Percentiles rank a stretch among this genome's conserved stretches.
Evolutionary conservation across 1,284 basidiomycete species (phyloP).

Genomic region (Heterobasidion occidentale): DNA sequence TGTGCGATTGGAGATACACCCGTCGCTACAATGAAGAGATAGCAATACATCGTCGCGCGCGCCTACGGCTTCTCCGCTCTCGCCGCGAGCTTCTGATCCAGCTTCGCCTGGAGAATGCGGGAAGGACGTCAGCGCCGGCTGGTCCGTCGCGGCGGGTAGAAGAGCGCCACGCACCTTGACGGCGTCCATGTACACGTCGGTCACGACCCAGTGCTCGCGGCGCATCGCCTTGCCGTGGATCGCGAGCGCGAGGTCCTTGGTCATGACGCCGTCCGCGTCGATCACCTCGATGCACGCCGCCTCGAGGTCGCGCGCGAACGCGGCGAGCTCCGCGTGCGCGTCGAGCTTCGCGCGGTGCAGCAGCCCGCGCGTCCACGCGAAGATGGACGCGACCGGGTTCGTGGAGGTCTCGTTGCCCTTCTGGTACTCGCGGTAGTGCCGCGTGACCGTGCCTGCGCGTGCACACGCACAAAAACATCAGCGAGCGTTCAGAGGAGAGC

Average conservation of each 20-base stretch:
- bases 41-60: too few relatives aligned
- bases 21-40: too few relatives aligned
- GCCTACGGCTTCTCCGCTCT: conserved; percentile 13
- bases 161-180: conserved; percentile 54
- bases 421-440: conserved; percentile 96
- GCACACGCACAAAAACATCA: neutral
- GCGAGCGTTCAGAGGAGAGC: neutral
- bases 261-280: conserved; percentile 88
- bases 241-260: conserved; percentile 92
- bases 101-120: conserved; percentile 35
- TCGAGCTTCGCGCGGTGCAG: conserved; percentile 93
- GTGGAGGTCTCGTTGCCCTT: conserved; percentile 95
- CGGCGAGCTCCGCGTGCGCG: conserved; percentile 66
- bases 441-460: conserved; percentile 67
- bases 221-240: conserved; percentile 92
- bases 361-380: conserved; percentile 96
- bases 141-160: neutral
- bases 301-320: conserved; percentile 83
- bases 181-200: conserved; percentile 85
- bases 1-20: too few relatives aligned
- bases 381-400: conserved; percentile 98
- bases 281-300: conserved; percentile 87
- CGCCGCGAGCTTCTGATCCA: conserved; percentile 43
- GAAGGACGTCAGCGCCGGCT: conserved; percentile 2
- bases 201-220: conserved; percentile 91